Conservation (phyloP, 768 basidiomycete species). For the Tricholoma saponaceum region DNA sequence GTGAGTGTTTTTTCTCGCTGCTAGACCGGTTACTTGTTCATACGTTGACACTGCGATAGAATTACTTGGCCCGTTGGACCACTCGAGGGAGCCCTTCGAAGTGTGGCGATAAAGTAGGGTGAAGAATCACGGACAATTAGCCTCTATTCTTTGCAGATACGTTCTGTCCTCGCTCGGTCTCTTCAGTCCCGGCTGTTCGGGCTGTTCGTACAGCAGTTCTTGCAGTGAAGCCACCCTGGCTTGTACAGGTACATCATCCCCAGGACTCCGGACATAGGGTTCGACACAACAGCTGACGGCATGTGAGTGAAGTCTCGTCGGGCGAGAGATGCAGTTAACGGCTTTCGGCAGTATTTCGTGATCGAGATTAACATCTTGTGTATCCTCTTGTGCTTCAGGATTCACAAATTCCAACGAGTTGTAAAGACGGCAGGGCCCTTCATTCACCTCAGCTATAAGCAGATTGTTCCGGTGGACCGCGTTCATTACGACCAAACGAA, state of each 20-base stretch:
- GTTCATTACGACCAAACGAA: background rate
- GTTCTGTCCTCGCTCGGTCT: too few relatives aligned
- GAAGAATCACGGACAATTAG: too few relatives aligned
- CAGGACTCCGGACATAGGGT: background rate
- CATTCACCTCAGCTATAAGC: background rate
- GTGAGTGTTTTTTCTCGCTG: too few relatives aligned
- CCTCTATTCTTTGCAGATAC: background rate
- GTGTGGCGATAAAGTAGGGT: too few relatives aligned
- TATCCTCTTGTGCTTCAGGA: background rate
- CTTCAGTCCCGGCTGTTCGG: too few relatives aligned
- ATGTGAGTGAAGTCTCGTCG: background rate
- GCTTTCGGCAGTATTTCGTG: background rate
- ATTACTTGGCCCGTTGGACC: background rate
- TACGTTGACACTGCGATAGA: too few relatives aligned
- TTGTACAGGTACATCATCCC: background rate
- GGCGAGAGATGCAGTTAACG: background rate
- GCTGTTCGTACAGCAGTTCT: too few relatives aligned
- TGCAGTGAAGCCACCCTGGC: too few relatives aligned
- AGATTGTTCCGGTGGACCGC: background rate
- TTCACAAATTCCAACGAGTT: background rate
- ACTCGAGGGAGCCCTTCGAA: background rate
- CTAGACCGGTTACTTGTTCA: too few relatives aligned
- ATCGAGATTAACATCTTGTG: background rate
- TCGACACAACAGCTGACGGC: background rate
- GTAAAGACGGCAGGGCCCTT: background rate